phyloP scores from a whole-genome alignment of 2,329 filamentous ascomycete species.

The Beauveria pseudobassiana region DNA sequence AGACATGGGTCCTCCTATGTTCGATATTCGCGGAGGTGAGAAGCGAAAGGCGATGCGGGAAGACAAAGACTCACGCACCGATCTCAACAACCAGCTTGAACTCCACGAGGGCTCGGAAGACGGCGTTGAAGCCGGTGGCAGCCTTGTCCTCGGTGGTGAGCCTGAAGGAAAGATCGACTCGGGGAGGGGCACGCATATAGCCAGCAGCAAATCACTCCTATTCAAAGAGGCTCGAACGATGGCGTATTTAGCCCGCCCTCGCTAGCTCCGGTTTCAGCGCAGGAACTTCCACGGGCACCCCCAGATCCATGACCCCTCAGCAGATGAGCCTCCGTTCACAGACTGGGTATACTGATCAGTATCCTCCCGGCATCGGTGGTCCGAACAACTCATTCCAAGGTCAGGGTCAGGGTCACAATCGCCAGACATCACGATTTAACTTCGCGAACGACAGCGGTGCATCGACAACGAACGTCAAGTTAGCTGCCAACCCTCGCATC shows the following conservation, averaged over 20 bases:
- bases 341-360: constrained; percentile 49
- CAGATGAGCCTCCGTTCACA: constrained; percentile 65
- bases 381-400: constrained; percentile 39
- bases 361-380: constrained; percentile 50
- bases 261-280: constrained; percentile 40
- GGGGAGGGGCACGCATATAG: constrained; percentile 45
- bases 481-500: constrained; percentile 68
- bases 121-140: constrained; percentile 71
- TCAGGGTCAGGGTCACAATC: constrained; percentile 58
- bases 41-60: constrained; percentile 73
- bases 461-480: constrained; percentile 54
- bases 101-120: constrained; percentile 54
- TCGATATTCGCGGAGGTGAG: constrained; percentile 74
- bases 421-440: constrained; percentile 80
- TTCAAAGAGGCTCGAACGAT: constrained; percentile 54
- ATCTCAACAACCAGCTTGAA: constrained; percentile 42
- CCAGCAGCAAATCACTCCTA: constrained; percentile 63
- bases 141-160: constrained; percentile 83
- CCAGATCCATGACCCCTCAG: constrained; percentile 71
- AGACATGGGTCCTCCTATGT: constrained; percentile 56
- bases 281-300: constrained; percentile 43
- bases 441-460: constrained; percentile 69
- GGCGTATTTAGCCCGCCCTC: constrained; percentile 48
- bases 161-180: constrained; percentile 64
- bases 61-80: constrained; percentile 52